Conservation (phyloP, 2,329 filamentous ascomycete species). For the Fulvia fulva region DNA sequence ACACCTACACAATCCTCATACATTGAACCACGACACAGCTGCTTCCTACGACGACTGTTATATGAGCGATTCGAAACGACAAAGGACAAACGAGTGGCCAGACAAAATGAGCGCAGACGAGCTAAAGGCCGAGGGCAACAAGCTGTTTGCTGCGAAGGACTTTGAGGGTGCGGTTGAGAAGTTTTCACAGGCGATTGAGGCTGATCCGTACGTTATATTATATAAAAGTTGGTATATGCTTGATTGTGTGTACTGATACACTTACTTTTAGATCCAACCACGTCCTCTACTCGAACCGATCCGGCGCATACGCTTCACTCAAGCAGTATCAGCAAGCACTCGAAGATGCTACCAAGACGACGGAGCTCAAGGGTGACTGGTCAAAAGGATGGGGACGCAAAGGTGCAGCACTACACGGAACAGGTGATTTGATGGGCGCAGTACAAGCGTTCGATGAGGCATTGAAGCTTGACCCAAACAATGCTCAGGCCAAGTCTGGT, state of each 20-base stretch:
- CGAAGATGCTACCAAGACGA: constrained; percentile 87
- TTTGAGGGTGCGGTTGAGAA: constrained; percentile 70
- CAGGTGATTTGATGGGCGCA: constrained; percentile 78
- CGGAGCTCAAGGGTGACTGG: constrained; percentile 95
- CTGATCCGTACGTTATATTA: constrained; percentile 60
- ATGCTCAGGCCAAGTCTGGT: constrained; percentile 88
- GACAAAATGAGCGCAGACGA: constrained; percentile 59
- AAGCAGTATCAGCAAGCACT: constrained; percentile 82
- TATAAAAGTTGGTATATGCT: not conserved
- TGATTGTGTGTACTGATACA: constrained; percentile 5
- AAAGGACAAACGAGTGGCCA: constrained; percentile 5
- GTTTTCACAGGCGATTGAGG: constrained; percentile 2
- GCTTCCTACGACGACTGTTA: too few species aligned
- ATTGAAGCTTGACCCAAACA: constrained; percentile 86
- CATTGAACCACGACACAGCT: too few species aligned
- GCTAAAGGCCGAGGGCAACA: constrained; percentile 93
- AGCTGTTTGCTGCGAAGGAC: constrained; percentile 96
- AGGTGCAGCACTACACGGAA: constrained; percentile 82
- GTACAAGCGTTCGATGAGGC: constrained; percentile 90
- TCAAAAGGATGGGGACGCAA: constrained; percentile 94
- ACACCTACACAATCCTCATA: too few species aligned
- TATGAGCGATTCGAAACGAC: constrained; percentile 2
- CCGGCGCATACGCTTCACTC: constrained; percentile 80
- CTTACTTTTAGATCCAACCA: constrained; percentile 78
- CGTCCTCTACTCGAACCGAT: constrained; percentile 96